Percentiles rank a stretch among this genome's conserved stretches.
phyloP scores from a whole-genome alignment of 495 filamentous ascomycete species.

The Annulohypoxylon nitens region DNA sequence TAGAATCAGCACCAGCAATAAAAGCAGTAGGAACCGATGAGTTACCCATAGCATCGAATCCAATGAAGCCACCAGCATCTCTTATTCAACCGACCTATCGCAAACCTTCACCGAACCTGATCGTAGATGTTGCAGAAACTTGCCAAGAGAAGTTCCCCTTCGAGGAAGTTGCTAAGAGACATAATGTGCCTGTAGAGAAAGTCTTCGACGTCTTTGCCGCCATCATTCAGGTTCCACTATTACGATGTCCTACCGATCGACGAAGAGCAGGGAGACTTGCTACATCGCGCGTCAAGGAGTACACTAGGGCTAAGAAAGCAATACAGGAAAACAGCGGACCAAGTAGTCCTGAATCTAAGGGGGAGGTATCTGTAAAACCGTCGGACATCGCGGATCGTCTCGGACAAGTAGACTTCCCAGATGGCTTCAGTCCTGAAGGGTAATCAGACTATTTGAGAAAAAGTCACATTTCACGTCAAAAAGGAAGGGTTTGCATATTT shows the following conservation, averaged over 20 bases:
- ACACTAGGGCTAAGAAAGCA: slow-evolving; percentile 50
- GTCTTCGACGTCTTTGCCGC: slow-evolving; percentile 61
- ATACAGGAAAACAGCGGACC: slow-evolving; percentile 33
- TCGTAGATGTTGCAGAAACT: slow-evolving; percentile 65
- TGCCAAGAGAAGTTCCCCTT: slow-evolving; percentile 62
- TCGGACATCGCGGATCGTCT: slow-evolving; percentile 45
- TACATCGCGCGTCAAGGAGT: slow-evolving; percentile 52
- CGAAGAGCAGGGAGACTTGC: slow-evolving; percentile 52
- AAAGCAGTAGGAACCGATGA: not conserved
- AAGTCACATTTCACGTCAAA: not conserved
- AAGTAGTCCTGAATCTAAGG: slow-evolving; percentile 1
- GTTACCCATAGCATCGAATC: slow-evolving; percentile 9
- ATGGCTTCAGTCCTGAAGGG: slow-evolving; percentile 31
- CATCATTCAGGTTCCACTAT: slow-evolving; percentile 60
- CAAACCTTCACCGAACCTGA: slow-evolving; percentile 53
- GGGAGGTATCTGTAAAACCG: slow-evolving; percentile 21
- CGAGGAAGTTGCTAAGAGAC: slow-evolving; percentile 58
- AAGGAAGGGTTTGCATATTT: not conserved
- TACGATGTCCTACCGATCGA: slow-evolving; percentile 59
- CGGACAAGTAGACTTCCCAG: slow-evolving; percentile 46
- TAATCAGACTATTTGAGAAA: slow-evolving; percentile 1
- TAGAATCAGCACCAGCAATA: slow-evolving; percentile 8
- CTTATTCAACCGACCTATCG: slow-evolving; percentile 51
- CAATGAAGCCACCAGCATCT: slow-evolving; percentile 43
- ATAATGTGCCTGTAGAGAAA: slow-evolving; percentile 56